A percentile compares a stretch with the other conserved stretches of the same genome.
Conservation (phyloP, 192 early-diverging fungal species). For the Dissophora ornata region DNA sequence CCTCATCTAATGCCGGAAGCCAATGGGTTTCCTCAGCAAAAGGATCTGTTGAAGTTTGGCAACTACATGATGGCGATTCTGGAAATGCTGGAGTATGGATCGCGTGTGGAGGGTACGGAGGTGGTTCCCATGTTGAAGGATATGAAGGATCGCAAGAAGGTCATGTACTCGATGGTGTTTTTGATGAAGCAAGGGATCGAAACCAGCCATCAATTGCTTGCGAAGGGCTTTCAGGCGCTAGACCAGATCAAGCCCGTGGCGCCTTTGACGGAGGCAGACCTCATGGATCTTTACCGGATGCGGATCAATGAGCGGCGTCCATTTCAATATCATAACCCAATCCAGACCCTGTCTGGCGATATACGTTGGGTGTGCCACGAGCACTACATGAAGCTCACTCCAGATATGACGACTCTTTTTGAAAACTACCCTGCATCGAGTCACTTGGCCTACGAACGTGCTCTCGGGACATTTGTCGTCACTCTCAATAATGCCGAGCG, state of each 20-base stretch:
- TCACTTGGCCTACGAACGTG: too few relatives aligned
- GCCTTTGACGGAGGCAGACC: constrained; percentile 15
- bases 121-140: constrained; percentile 7
- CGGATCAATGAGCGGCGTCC: constrained; percentile 6
- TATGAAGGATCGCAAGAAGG: constrained; percentile 4
- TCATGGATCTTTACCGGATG: constrained; percentile 13
- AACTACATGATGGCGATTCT: constrained; percentile 37
- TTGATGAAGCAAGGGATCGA: constrained; percentile 25
- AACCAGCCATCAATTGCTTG: constrained; percentile 20
- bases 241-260: constrained; percentile 14
- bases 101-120: constrained; percentile 2
- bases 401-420: too few relatives aligned
- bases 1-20: constrained; percentile 4
- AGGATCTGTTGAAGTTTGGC: constrained; percentile 5
- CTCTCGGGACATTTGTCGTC: constrained; percentile 6
- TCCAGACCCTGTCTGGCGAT: constrained; percentile 20
- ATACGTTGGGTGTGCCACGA: constrained; percentile 24
- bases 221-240: constrained; percentile 14
- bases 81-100: constrained; percentile 45
- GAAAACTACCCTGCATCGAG: too few relatives aligned
- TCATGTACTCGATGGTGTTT: constrained; percentile 31
- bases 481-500: constrained; percentile 10
- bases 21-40: not conserved
- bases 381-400: constrained; percentile 1
- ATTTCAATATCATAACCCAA: not conserved